Evolutionary conservation across 441 rosid genomes (phyloP).

Genomic region (Syzygium malaccense): DNA sequence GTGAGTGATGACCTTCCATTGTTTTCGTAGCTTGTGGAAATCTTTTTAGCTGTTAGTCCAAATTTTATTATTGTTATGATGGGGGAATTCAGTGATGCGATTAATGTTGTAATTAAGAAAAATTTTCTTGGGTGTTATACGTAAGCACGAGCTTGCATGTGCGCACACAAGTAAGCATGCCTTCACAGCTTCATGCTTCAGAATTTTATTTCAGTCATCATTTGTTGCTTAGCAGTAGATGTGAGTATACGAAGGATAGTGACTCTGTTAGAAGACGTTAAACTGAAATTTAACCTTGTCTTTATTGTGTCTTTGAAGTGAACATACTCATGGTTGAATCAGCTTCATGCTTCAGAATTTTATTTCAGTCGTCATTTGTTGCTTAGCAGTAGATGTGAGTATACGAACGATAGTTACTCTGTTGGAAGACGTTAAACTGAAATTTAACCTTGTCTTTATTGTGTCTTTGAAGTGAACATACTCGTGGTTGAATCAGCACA

Average conservation of each 20-base stretch:
- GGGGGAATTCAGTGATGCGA: neutral
- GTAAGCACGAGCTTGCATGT: neutral
- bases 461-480: neutral
- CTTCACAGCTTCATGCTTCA: neutral
- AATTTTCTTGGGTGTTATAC: neutral
- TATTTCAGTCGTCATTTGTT: neutral
- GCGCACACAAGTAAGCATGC: neutral
- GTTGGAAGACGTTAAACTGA: neutral
- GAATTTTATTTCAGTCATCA: neutral
- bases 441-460: neutral
- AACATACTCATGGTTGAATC: too few relatives aligned
- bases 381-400: neutral
- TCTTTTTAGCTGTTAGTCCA: neutral
- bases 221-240: neutral
- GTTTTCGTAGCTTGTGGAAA: neutral
- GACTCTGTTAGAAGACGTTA: neutral
- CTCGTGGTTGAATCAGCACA: neutral
- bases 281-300: neutral
- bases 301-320: neutral
- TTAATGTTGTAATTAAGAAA: neutral
- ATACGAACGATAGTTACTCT: accelerated
- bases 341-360: neutral
- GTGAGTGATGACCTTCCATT: neutral
- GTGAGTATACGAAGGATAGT: neutral
- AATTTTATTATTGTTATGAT: neutral